Base-by-base conservation (phyloP, 2,329 filamentous ascomycete species). In the Microsporum audouinii region DNA sequence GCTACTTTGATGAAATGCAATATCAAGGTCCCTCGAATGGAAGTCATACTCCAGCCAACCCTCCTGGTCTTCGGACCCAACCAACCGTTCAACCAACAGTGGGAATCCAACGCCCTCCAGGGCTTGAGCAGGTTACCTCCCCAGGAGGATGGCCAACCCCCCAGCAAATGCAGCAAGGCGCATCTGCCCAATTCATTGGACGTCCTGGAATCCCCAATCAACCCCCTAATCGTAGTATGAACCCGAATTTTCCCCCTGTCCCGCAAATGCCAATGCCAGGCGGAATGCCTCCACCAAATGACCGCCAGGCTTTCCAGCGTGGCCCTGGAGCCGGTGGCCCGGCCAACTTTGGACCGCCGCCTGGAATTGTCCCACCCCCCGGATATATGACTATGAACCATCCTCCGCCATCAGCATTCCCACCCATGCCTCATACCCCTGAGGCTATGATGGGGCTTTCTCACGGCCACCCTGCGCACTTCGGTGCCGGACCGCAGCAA, bases 351-450 rank as follows among this genome's bases (percentile, higher is more conserved):
- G 71, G 69, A 1, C 71, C 70, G 57, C 75, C 75, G 10, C 75
- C 75, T 4, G 75, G 75, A 56, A 77, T 77, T 72, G 74, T 75
- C 67, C 75, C 75, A 33, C 76, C 75, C 29, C 76, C 75, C 2
- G 76, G 75, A 29, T 78, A 77, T 62, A 73, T 77, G 68, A 67
- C 65, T 62, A 67, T 67, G 70, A 75, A 73, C 55, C 73, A 69
- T 1, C 75, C 73, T 4, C 62, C 62, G 23, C 63, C 63, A 10
- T 70, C 70, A 49, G 73, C 68, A 2, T 75, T 75, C 57, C 73
- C 73, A 59, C 74, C 73, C 27, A 72, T 76, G 72, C 70, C 70
- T 7, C 71, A 69, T 62, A 72, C 69, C 53, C 70, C 69, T 8
- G 74, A 76, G 58, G 70, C 69, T 14, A 66, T 75, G 67, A 71